Percentiles rank a stretch among this genome's conserved stretches.
Evolutionary conservation across 305 asterid species (phyloP).

Genomic region (Euphrasia arctica): DNA sequence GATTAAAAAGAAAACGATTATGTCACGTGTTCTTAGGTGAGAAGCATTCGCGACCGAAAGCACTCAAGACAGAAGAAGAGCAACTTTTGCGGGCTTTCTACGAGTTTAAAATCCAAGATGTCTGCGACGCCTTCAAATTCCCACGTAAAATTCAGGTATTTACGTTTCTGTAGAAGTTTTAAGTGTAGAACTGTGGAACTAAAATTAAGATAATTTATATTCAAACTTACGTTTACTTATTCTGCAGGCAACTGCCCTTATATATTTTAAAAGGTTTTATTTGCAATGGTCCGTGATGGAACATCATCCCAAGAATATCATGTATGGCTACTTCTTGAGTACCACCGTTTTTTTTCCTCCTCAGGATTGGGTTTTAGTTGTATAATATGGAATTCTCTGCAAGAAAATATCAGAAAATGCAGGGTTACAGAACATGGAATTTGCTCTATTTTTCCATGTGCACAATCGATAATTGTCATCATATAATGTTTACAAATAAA

Average conservation of each 20-base stretch:
- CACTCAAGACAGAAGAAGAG: constrained; percentile 88
- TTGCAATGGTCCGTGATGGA: constrained; percentile 98
- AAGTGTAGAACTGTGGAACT: background rate
- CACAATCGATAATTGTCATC: background rate
- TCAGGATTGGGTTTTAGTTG: constrained; percentile 8
- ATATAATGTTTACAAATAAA: background rate
- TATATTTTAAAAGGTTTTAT: constrained; percentile 89
- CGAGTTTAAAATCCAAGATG: constrained; percentile 90
- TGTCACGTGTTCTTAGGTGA: constrained; percentile 45
- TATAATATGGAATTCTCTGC: constrained; percentile 6
- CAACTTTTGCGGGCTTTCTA: constrained; percentile 77
- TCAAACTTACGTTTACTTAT: constrained; percentile 22
- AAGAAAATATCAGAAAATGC: background rate
- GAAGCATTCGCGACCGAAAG: constrained; percentile 72
- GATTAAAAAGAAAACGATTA: constrained; percentile 11
- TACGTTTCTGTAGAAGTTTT: constrained; percentile 23
- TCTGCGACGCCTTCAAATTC: constrained; percentile 92
- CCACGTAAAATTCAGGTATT: constrained; percentile 92
- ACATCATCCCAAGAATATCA: constrained; percentile 93
- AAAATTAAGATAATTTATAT: constrained; percentile 11
- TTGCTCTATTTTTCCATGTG: background rate
- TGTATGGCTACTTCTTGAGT: constrained; percentile 47
- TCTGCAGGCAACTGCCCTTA: constrained; percentile 90
- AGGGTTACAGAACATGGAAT: background rate
- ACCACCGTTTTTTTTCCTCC: background rate